Conservation (phyloP, 1,284 basidiomycete species). For the Trametes pubescens region DNA sequence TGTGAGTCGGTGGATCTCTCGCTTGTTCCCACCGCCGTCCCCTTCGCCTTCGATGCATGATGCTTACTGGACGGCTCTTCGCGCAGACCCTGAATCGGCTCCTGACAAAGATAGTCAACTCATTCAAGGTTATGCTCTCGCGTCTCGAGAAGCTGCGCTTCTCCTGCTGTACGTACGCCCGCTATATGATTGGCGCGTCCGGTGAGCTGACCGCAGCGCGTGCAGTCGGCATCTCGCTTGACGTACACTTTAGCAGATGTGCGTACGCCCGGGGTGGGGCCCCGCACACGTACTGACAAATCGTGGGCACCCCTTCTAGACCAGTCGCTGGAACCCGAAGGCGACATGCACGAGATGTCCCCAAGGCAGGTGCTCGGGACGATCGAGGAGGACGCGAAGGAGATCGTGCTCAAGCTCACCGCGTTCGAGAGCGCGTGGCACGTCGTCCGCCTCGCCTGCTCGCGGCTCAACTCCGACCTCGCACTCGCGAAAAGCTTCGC, state of each 20-base stretch:
- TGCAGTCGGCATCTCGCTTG: constrained; percentile 30
- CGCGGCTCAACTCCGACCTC: constrained; percentile 37
- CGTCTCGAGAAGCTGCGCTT: constrained; percentile 41
- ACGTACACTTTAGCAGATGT: constrained; percentile 25
- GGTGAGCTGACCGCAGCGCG: neutral
- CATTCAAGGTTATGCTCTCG: constrained; percentile 38
- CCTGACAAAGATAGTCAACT: constrained; percentile 35
- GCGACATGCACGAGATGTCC: constrained; percentile 23
- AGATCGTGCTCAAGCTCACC: constrained; percentile 36
- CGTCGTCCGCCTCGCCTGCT: constrained; percentile 39
- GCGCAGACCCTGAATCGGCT: constrained; percentile 28
- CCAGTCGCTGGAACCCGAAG: constrained; percentile 17
- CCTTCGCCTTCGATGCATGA: neutral
- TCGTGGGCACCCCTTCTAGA: neutral
- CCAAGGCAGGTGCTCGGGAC: constrained; percentile 23
- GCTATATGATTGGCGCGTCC: neutral
- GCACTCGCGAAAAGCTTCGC: constrained; percentile 37
- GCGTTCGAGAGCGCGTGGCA: constrained; percentile 45
- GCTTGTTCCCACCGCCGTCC: neutral
- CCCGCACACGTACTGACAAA: neutral
- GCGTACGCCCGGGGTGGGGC: neutral
- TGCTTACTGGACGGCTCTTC: neutral
- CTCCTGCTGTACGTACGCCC: constrained; percentile 32
- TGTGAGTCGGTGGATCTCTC: constrained; percentile 23
- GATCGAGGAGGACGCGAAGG: constrained; percentile 36